phyloP scores from a whole-genome alignment of 495 filamentous ascomycete species.

The Rhizodiscina lignyota region DNA sequence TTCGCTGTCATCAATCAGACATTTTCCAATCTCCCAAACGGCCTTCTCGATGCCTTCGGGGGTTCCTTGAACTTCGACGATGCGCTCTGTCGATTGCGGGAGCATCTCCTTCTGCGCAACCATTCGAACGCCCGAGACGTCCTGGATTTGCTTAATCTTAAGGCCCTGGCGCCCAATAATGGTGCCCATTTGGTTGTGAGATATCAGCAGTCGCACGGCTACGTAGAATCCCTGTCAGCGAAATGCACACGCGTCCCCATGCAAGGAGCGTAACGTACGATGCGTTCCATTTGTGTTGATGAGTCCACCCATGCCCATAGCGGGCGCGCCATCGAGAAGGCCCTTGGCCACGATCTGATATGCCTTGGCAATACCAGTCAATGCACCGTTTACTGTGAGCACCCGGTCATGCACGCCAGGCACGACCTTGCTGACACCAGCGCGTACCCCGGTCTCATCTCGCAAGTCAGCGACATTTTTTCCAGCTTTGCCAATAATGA shows the following conservation, averaged over 20 bases:
- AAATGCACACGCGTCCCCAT: neutral
- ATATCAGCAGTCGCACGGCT: slow-evolving; percentile 96
- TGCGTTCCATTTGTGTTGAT: slow-evolving; percentile 76
- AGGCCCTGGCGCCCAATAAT: slow-evolving; percentile 92
- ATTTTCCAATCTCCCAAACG: slow-evolving; percentile 97
- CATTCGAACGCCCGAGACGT: slow-evolving; percentile 93
- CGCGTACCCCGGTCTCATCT: slow-evolving; percentile 93
- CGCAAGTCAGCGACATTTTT: slow-evolving; percentile 96
- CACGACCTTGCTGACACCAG: slow-evolving; percentile 96
- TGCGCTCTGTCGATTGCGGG: slow-evolving; percentile 94
- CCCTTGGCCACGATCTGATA: slow-evolving; percentile 88
- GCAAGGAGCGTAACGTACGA: slow-evolving; percentile 44
- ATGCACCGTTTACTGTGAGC: slow-evolving; percentile 76
- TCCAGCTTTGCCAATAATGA: slow-evolving; percentile 95
- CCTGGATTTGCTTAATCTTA: slow-evolving; percentile 99
- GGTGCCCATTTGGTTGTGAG: slow-evolving; percentile 99
- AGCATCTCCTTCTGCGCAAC: slow-evolving; percentile 99
- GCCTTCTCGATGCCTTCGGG: slow-evolving; percentile 90
- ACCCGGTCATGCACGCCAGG: slow-evolving; percentile 94
- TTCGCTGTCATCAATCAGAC: slow-evolving; percentile 92
- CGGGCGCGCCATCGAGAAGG: slow-evolving; percentile 78
- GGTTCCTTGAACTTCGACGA: slow-evolving; percentile 89
- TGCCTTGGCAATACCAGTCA: slow-evolving; percentile 73
- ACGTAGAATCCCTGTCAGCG: slow-evolving; percentile 16
- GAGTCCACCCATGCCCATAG: slow-evolving; percentile 87